Evolutionary conservation across 1,284 basidiomycete genomes (phyloP).

Genomic region (Pyrrhoderma noxium): DNA sequence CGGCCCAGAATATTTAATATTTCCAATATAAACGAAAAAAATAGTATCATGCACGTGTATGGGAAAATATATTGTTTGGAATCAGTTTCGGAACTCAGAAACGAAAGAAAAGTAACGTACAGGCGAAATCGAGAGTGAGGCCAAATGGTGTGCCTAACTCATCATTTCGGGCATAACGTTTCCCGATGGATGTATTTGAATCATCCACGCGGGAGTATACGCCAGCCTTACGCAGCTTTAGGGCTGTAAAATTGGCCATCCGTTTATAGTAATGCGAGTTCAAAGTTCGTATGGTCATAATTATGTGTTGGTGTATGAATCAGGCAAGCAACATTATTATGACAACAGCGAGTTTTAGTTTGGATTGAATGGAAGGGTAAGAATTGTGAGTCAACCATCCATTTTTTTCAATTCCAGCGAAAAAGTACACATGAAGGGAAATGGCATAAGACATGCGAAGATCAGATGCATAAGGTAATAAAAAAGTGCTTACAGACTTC

Average conservation of each 20-base stretch:
- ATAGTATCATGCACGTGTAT: no score
- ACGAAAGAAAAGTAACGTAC: slow-evolving; percentile 43
- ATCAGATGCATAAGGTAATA: background rate
- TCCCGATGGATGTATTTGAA: slow-evolving; percentile 91
- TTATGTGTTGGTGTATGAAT: background rate
- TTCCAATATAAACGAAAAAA: no score
- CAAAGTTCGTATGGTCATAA: slow-evolving; percentile 2
- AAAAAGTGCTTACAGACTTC: slow-evolving; percentile 74
- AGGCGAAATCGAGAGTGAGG: slow-evolving; percentile 95
- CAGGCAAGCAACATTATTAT: no score
- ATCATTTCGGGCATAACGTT: slow-evolving; percentile 96
- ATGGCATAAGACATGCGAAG: background rate
- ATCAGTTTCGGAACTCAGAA: background rate
- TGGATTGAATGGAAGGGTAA: background rate
- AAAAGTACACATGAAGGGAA: no score
- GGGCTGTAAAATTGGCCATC: slow-evolving; percentile 41
- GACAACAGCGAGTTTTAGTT: no score
- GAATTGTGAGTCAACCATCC: background rate
- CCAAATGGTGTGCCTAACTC: slow-evolving; percentile 98
- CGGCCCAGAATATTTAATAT: no score
- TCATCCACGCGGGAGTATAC: slow-evolving; percentile 93
- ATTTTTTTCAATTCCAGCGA: background rate
- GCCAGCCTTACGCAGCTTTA: slow-evolving; percentile 81
- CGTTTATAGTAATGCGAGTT: no score
- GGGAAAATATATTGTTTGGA: background rate